These are phyloP conservation scores for Lachnellula cervina DNA, from an alignment of 2,329 filamentous ascomycete genomes.

Conservation along the genomic window DNA sequence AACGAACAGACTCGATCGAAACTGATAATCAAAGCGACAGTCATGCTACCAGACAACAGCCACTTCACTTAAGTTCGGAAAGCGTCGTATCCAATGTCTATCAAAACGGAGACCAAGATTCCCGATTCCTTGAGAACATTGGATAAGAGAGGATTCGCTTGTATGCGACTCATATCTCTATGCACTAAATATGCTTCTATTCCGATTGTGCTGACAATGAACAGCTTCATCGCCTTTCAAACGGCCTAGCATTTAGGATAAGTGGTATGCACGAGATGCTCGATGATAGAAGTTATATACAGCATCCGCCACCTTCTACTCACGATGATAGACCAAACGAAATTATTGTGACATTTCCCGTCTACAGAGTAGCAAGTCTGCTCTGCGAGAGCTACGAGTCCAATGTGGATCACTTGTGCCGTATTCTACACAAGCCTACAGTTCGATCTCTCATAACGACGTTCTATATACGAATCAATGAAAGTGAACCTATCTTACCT, in stretches of 20 bases:
- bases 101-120: constrained; percentile 9
- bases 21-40: neutral
- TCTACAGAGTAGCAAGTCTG: constrained; percentile 15
- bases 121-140: constrained; percentile 10
- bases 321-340: neutral
- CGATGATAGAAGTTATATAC: neutral
- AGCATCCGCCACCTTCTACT: neutral
- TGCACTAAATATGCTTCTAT: neutral
- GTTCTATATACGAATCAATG: constrained; percentile 20
- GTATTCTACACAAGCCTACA: constrained; percentile 23
- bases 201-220: constrained; percentile 1
- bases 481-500: constrained; percentile 16
- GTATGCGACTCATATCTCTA: constrained; percentile 4
- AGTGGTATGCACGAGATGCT: constrained; percentile 13
- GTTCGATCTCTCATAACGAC: constrained; percentile 21
- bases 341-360: constrained; percentile 13
- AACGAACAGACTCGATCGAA: neutral
- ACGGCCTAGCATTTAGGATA: constrained; percentile 15
- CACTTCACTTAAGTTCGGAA: neutral
- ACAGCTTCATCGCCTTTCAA: constrained; percentile 19
- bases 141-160: constrained; percentile 12
- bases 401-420: constrained; percentile 21
- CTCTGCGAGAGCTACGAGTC: constrained; percentile 24
- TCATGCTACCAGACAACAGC: neutral
- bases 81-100: constrained; percentile 4